Evolutionary conservation across 2,329 filamentous ascomycete species (phyloP).

Genomic region (Aaosphaeria pasadenensis): DNA sequence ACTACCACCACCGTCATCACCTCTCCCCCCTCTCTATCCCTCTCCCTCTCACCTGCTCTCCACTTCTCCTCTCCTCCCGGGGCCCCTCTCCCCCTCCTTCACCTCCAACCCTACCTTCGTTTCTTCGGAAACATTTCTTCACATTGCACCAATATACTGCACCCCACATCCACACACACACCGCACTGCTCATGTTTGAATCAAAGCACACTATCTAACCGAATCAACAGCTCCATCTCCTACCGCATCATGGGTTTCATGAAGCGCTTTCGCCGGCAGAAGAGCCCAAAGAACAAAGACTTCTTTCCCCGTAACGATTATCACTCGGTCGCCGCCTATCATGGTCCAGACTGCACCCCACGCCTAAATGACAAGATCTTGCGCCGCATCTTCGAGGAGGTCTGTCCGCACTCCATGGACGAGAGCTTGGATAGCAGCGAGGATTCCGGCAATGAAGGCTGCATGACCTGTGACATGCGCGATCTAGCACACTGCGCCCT

Average conservation of each 20-base stretch:
- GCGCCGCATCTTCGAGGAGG: constrained; percentile 71
- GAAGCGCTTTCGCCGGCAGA: constrained; percentile 47
- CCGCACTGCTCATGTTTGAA: constrained; percentile 7
- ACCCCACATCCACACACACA: constrained; percentile 11
- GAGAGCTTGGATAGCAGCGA: constrained; percentile 73
- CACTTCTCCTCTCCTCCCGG: neutral
- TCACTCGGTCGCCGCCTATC: constrained; percentile 26
- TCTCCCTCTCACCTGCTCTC: neutral
- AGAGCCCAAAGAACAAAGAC: constrained; percentile 40
- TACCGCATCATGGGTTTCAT: constrained; percentile 47
- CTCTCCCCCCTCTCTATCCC: neutral
- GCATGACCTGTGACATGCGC: constrained; percentile 90
- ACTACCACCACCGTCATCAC: neutral
- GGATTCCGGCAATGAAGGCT: constrained; percentile 72
- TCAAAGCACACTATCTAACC: constrained; percentile 11
- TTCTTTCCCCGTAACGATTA: constrained; percentile 26
- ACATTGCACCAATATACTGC: neutral
- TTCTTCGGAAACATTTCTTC: neutral
- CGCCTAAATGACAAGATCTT: constrained; percentile 68
- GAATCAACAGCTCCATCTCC: constrained; percentile 17
- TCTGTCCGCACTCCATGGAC: constrained; percentile 81
- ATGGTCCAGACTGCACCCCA: constrained; percentile 42
- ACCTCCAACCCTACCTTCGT: neutral
- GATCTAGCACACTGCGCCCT: constrained; percentile 78
- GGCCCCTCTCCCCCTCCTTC: neutral